Percentiles rank a stretch among this genome's conserved stretches.
phyloP scores from a whole-genome alignment of 345 rosid genomes.

The Clausena lansium region DNA sequence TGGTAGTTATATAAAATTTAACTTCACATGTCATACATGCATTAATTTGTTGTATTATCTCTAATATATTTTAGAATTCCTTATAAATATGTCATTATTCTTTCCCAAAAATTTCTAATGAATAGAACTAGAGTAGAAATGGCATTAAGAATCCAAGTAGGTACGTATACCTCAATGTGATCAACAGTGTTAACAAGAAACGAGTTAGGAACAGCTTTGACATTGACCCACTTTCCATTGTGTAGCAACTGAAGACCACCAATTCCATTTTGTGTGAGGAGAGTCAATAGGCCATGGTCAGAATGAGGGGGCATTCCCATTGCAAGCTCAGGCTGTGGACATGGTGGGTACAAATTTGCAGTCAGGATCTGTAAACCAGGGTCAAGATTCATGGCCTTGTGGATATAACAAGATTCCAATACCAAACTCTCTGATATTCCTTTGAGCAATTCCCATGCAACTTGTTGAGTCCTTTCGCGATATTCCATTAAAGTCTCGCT shows the following conservation, averaged over 20 bases:
- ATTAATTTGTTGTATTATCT: no score
- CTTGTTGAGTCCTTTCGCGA: conserved; percentile 25
- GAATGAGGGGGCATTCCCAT: conserved; percentile 63
- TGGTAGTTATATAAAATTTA: no score
- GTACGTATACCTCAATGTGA: conserved; percentile 45
- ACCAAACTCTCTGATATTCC: conserved; percentile 57
- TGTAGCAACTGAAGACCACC: conserved; percentile 50
- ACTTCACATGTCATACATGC: no score
- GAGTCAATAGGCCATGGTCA: conserved; percentile 51
- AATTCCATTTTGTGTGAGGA: conserved; percentile 39
- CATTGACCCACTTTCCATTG: conserved; percentile 46
- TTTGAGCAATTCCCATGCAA: conserved; percentile 30
- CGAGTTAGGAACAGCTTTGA: conserved; percentile 31
- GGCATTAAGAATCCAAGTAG: background rate
- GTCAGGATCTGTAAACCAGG: conserved; percentile 26
- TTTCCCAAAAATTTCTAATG: no score
- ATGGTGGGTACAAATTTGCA: conserved; percentile 49
- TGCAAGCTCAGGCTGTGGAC: conserved; percentile 54
- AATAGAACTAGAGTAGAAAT: no score
- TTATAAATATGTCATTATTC: no score
- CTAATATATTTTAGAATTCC: no score
- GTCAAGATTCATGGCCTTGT: conserved; percentile 27
- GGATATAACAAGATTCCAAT: conserved; percentile 32
- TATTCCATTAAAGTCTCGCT: conserved; percentile 37
- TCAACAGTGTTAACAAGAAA: conserved; percentile 47